These are phyloP conservation scores for Ceraceosorus guamensis DNA, from an alignment of 1,284 basidiomycete genomes.

Conservation along the genomic window DNA sequence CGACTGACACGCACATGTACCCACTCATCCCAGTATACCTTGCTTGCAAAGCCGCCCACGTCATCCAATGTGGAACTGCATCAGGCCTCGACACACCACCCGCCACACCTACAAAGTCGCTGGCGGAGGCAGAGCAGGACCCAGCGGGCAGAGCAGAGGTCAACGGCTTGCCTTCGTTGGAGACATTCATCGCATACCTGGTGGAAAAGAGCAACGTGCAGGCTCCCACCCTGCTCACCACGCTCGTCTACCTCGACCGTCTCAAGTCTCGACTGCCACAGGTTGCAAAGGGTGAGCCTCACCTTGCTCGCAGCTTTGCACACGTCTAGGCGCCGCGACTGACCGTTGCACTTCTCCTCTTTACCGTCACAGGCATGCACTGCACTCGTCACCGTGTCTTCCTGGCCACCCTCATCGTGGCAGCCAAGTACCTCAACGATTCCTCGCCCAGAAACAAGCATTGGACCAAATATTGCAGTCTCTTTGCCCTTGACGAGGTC, in stretches of 20 bases:
- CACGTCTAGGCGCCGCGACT: constrained; percentile 9
- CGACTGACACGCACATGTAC: no score
- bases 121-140: constrained; percentile 34
- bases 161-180: constrained; percentile 62
- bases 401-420: constrained; percentile 86
- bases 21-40: constrained; percentile 33
- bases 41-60: constrained; percentile 45
- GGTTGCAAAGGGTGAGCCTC: constrained; percentile 77
- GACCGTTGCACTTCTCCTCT: background rate
- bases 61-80: constrained; percentile 42
- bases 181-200: constrained; percentile 79
- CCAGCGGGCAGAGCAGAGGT: constrained; percentile 49
- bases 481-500: constrained; percentile 62
- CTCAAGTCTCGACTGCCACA: constrained; percentile 71
- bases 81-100: constrained; percentile 32
- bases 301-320: constrained; percentile 52
- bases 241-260: constrained; percentile 86
- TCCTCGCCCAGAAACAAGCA: constrained; percentile 80
- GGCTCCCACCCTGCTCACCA: constrained; percentile 81
- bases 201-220: constrained; percentile 82
- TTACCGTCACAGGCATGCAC: constrained; percentile 64
- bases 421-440: constrained; percentile 96
- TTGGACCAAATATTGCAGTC: constrained; percentile 59
- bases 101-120: constrained; percentile 32
- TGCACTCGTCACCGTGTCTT: constrained; percentile 93